phyloP scores from a whole-genome alignment of 2,329 filamentous ascomycete genomes.

The Ascochyta viciae-villosae region DNA sequence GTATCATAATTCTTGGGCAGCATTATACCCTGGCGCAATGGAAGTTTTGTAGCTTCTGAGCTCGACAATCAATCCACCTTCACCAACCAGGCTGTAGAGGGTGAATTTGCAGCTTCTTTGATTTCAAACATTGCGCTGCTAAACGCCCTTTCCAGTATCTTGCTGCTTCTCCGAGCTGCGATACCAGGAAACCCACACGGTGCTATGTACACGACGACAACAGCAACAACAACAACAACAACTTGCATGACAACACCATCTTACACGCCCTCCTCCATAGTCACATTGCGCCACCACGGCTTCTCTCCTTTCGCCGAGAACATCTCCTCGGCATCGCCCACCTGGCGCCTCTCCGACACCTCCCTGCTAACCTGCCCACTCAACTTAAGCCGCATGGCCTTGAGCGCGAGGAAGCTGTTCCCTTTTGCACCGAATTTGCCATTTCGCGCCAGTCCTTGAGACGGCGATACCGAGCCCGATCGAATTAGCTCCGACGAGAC shows the following conservation, averaged over 20 bases:
- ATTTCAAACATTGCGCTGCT: constrained; percentile 1
- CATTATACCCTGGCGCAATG: constrained; percentile 21
- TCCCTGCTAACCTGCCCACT: constrained; percentile 64
- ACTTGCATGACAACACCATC: background rate
- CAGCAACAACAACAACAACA: background rate
- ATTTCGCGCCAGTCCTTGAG: constrained; percentile 66
- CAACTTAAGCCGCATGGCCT: constrained; percentile 72
- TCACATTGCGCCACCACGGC: constrained; percentile 59
- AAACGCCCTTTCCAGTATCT: background rate
- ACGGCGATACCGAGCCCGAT: constrained; percentile 21
- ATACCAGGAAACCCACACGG: background rate
- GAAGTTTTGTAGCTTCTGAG: background rate
- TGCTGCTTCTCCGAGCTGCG: constrained; percentile 4
- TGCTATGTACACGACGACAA: constrained; percentile 4
- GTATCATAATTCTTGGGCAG: background rate
- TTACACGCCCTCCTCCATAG: constrained; percentile 58
- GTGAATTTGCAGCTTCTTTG: background rate
- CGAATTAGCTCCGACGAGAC: constrained; percentile 45
- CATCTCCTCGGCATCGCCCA: constrained; percentile 84
- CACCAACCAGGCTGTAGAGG: too few relatives aligned
- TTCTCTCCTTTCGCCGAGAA: constrained; percentile 55
- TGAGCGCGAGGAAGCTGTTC: constrained; percentile 52
- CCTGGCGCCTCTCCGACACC: constrained; percentile 85
- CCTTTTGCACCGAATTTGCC: constrained; percentile 16
- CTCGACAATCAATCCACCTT: too few relatives aligned